phyloP scores from a whole-genome alignment of 305 asterid genomes.

The Ilex paraguariensis region DNA sequence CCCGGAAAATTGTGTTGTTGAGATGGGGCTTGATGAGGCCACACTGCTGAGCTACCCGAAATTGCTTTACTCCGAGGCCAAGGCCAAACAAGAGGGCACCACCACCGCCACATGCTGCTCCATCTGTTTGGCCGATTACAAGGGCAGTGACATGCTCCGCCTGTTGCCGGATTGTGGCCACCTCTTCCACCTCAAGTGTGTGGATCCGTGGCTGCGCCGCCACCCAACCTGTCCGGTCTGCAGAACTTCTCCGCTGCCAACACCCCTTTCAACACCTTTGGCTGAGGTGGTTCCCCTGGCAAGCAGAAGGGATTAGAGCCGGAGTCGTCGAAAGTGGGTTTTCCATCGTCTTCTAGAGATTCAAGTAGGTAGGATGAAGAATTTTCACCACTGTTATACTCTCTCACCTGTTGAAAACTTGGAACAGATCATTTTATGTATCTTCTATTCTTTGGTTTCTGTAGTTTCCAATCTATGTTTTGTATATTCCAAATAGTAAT shows the following conservation, averaged over 20 bases:
- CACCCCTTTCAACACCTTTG: constrained; percentile 59
- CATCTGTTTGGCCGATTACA: constrained; percentile 70
- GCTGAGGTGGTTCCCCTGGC: constrained; percentile 81
- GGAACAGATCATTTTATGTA: too few species aligned
- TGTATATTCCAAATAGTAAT: too few species aligned
- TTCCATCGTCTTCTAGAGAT: too few species aligned
- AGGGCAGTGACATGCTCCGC: constrained; percentile 45
- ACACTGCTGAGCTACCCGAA: constrained; percentile 66
- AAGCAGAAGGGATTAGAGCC: neutral
- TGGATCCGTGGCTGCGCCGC: constrained; percentile 67
- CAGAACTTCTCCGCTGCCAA: constrained; percentile 58
- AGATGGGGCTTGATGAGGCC: constrained; percentile 69
- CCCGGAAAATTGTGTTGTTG: constrained; percentile 18
- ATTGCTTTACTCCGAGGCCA: constrained; percentile 50
- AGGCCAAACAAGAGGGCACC: constrained; percentile 34
- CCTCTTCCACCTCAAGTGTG: constrained; percentile 55
- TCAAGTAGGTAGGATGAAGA: too few species aligned
- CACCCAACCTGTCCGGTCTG: constrained; percentile 78
- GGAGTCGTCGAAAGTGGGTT: too few species aligned
- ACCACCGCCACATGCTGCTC: constrained; percentile 63
- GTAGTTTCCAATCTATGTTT: too few species aligned
- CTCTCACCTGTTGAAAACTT: too few species aligned
- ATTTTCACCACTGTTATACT: too few species aligned
- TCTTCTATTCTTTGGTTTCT: too few species aligned
- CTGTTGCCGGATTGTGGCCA: constrained; percentile 69